Conservation (phyloP, 305 asterid genomes). For the Solanum hybrid region DNA sequence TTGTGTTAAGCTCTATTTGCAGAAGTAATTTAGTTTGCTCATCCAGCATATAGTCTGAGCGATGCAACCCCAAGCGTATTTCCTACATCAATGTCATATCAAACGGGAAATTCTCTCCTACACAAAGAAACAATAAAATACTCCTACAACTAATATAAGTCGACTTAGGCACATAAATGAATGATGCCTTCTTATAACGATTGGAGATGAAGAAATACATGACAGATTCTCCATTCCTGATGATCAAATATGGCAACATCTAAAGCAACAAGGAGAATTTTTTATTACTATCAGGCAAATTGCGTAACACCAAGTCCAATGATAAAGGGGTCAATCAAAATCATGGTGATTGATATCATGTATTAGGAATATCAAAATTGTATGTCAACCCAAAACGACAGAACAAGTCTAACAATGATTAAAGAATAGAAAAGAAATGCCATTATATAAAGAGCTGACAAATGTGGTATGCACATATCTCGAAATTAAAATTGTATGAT, state of each 20-base stretch:
- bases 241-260: neutral
- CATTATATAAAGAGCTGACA: neutral
- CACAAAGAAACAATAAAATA: conserved; percentile 1
- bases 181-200: neutral
- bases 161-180: neutral
- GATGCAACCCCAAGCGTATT: conserved; percentile 92
- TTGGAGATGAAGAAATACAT: neutral
- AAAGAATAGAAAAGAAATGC: neutral
- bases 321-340: neutral
- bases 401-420: neutral
- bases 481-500: neutral
- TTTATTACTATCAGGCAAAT: neutral
- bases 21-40: conserved; percentile 80
- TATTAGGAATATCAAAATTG: neutral
- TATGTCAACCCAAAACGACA: neutral
- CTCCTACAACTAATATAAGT: neutral
- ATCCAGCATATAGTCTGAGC: conserved; percentile 96
- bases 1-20: conserved; percentile 96
- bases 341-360: neutral
- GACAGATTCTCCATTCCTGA: neutral
- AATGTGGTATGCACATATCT: neutral
- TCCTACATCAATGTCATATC: conserved; percentile 37
- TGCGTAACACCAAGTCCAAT: neutral
- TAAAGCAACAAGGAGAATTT: neutral
- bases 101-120: conserved; percentile 20